phyloP scores from a whole-genome alignment of 2,329 filamentous ascomycete species.

The Beauveria australis region DNA sequence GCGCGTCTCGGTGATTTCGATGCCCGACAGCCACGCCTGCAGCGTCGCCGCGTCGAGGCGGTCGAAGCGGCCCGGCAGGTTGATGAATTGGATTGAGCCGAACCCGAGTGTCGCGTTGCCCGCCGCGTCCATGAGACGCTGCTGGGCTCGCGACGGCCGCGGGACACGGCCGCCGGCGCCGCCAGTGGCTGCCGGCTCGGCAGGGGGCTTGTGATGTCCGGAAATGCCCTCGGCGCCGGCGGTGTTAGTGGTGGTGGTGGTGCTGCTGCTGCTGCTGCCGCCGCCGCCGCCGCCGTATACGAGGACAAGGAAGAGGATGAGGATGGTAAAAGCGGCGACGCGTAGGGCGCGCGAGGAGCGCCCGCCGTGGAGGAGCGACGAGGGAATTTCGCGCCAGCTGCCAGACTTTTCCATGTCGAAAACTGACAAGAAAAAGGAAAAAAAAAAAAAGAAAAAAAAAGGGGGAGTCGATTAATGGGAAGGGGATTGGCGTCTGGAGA shows the following conservation, averaged over 20 bases:
- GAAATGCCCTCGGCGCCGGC: background rate
- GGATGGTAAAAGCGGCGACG: background rate
- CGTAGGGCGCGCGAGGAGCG: background rate
- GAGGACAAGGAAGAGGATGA: background rate
- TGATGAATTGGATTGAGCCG: conserved; percentile 14
- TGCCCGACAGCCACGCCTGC: conserved; percentile 20
- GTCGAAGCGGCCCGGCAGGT: conserved; percentile 19
- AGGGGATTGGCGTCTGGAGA: too few species aligned
- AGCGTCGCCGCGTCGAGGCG: conserved; percentile 20
- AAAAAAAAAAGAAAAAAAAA: too few species aligned
- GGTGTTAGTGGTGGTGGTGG: too few species aligned
- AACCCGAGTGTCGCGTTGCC: conserved; percentile 21
- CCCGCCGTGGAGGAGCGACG: background rate
- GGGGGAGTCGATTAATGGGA: too few species aligned
- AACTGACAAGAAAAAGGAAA: too few species aligned
- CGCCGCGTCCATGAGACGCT: conserved; percentile 12
- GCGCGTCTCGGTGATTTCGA: conserved; percentile 16
- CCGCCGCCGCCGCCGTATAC: background rate
- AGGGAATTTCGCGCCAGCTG: background rate
- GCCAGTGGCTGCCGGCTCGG: background rate
- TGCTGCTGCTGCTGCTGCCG: background rate
- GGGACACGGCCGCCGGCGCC: background rate
- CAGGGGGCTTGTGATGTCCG: background rate
- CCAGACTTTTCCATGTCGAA: background rate
- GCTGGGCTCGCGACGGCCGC: background rate